phyloP scores from a whole-genome alignment of 1,284 basidiomycete species.

The Ceratobasidium theobromae region DNA sequence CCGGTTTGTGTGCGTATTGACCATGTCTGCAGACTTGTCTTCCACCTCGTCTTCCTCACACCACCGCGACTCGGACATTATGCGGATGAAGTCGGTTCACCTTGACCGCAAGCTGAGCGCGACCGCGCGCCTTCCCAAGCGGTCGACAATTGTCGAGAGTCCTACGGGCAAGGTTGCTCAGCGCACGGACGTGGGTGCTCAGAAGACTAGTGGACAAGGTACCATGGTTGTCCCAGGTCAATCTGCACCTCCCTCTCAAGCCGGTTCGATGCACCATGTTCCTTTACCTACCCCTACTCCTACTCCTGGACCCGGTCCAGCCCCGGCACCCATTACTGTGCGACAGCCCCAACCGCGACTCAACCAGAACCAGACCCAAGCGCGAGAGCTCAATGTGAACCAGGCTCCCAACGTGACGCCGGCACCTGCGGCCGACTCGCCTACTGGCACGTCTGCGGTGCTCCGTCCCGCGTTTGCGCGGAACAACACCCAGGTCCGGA shows the following conservation, averaged over 20 bases:
- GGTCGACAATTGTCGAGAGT: constrained; percentile 94
- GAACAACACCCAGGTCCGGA: constrained; percentile 85
- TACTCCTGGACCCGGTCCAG: neutral
- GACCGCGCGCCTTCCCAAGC: constrained; percentile 86
- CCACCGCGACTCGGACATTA: constrained; percentile 85
- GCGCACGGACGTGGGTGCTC: constrained; percentile 51
- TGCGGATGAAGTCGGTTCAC: constrained; percentile 90
- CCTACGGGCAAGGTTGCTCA: constrained; percentile 88
- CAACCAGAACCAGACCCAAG: constrained; percentile 24
- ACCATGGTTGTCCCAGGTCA: constrained; percentile 34
- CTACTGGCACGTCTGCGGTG: constrained; percentile 43
- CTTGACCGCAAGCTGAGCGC: constrained; percentile 94
- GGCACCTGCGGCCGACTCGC: neutral
- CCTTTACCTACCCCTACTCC: too few species aligned
- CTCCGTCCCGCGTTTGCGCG: constrained; percentile 75
- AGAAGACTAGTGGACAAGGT: constrained; percentile 38
- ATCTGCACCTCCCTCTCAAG: constrained; percentile 5
- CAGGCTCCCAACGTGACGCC: neutral
- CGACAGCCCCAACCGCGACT: constrained; percentile 47
- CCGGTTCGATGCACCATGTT: constrained; percentile 12
- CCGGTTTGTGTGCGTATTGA: neutral
- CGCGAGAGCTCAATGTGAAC: neutral
- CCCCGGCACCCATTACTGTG: constrained; percentile 13
- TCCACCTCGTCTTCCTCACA: constrained; percentile 51
- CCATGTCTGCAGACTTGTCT: neutral